phyloP scores from a whole-genome alignment of 192 early-diverging fungal genomes.

The Rhizophagus sp. region DNA sequence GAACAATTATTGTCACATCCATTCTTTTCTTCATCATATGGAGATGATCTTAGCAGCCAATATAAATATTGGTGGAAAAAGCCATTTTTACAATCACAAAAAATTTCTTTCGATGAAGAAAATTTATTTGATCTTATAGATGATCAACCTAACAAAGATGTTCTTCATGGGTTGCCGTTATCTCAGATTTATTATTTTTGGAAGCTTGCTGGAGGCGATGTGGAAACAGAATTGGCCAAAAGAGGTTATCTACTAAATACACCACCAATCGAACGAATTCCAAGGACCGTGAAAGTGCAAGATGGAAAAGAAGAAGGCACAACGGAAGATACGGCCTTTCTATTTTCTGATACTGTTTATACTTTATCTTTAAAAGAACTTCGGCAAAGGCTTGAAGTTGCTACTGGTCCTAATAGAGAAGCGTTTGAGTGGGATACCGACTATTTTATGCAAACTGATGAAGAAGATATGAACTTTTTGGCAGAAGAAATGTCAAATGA shows the following conservation, averaged over 20 bases:
- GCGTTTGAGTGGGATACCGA: conserved; percentile 58
- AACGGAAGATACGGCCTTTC: conserved; percentile 39
- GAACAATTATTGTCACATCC: conserved; percentile 38
- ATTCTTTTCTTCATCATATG: conserved; percentile 37
- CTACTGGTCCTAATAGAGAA: conserved; percentile 44
- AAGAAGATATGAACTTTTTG: conserved; percentile 61
- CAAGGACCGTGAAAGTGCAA: conserved; percentile 41
- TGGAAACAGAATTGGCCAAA: conserved; percentile 56
- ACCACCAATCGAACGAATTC: conserved; percentile 57
- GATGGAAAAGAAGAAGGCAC: conserved; percentile 45
- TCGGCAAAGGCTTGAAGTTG: conserved; percentile 43
- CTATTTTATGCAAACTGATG: conserved; percentile 58
- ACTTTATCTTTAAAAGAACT: conserved; percentile 52
- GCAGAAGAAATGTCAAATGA: conserved; percentile 35
- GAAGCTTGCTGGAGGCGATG: conserved; percentile 66
- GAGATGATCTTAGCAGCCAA: neutral
- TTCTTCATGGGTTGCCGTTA: conserved; percentile 47
- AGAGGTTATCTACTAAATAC: conserved; percentile 48
- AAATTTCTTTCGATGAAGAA: conserved; percentile 41
- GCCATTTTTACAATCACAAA: conserved; percentile 47
- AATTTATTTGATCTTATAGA: conserved; percentile 19
- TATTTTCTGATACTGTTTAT: conserved; percentile 52
- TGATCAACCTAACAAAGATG: conserved; percentile 28
- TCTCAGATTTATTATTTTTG: conserved; percentile 62
- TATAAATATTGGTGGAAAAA: conserved; percentile 30